A percentile compares a stretch with the other conserved stretches of the same genome.
These are phyloP conservation scores for Epichloe coenophiala DNA, from an alignment of 2,329 filamentous ascomycete genomes.

Conservation along the genomic window DNA sequence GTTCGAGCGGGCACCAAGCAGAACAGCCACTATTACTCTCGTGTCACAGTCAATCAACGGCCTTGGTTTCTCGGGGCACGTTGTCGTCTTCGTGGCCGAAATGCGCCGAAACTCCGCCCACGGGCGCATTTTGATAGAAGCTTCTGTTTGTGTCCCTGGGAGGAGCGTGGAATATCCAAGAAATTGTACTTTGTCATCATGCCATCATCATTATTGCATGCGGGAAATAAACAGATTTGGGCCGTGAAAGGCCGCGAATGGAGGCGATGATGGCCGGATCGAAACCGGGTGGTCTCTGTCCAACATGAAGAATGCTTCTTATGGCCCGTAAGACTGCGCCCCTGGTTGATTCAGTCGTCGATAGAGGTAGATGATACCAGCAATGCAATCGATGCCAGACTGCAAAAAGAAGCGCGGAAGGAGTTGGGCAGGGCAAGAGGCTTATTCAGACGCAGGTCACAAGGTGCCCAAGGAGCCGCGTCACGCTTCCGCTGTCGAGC, in stretches of 20 bases:
- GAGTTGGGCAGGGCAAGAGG: background rate
- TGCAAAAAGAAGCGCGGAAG: too few relatives aligned
- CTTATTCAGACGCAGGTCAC: constrained; percentile 5
- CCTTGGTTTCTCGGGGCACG: constrained; percentile 8
- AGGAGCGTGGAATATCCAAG: background rate
- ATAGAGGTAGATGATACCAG: too few relatives aligned
- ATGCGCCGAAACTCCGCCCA: constrained; percentile 9
- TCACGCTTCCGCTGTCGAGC: background rate
- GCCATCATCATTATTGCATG: background rate
- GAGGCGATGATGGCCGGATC: background rate
- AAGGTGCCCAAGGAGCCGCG: constrained; percentile 1
- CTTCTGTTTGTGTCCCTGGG: background rate
- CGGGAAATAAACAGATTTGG: background rate
- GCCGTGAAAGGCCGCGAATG: background rate
- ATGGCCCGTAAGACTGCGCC: too few relatives aligned
- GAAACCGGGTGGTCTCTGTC: too few relatives aligned
- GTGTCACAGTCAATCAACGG: constrained; percentile 2
- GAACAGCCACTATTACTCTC: constrained; percentile 1
- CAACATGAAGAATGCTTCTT: too few relatives aligned
- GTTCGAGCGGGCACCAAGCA: constrained; percentile 3
- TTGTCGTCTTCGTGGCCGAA: constrained; percentile 13
- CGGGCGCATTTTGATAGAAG: background rate
- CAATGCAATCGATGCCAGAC: too few relatives aligned
- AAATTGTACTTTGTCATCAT: background rate
- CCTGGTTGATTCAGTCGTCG: too few relatives aligned